phyloP scores from a whole-genome alignment of 805 yeast genomes.

The Saccharomycopsis fodiens region DNA sequence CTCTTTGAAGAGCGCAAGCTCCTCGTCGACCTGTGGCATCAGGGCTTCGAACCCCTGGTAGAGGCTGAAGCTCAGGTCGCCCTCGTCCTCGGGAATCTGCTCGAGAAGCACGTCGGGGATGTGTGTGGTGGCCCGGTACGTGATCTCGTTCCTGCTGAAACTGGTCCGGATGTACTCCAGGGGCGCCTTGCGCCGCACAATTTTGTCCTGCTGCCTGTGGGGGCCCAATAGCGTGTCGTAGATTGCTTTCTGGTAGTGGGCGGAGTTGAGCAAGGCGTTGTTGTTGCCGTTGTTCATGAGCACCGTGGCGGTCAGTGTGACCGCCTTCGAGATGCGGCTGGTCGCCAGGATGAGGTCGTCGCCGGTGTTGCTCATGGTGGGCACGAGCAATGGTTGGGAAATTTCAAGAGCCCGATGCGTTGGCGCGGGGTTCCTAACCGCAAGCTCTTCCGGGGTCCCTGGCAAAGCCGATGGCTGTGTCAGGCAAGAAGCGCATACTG shows the following conservation, averaged over 20 bases:
- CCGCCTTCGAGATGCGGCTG: conserved; percentile 37
- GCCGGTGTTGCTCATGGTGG: conserved; percentile 16
- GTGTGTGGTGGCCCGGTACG: conserved; percentile 41
- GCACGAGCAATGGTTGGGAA: too few species aligned
- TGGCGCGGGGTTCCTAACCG: too few species aligned
- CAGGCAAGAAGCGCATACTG: too few species aligned
- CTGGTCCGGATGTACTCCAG: conserved; percentile 27
- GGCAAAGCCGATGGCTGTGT: too few species aligned
- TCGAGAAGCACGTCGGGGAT: conserved; percentile 56
- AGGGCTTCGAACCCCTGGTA: conserved; percentile 66
- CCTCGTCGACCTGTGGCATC: conserved; percentile 42
- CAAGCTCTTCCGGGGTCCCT: too few species aligned
- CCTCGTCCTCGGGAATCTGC: conserved; percentile 37
- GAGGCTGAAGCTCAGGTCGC: conserved; percentile 37
- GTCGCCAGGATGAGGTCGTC: conserved; percentile 25
- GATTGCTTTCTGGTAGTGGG: conserved; percentile 39
- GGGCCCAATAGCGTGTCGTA: conserved; percentile 33
- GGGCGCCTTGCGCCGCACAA: conserved; percentile 29
- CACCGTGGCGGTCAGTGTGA: conserved; percentile 51
- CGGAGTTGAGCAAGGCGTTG: conserved; percentile 32
- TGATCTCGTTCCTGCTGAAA: conserved; percentile 30
- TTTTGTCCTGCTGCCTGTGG: conserved; percentile 30
- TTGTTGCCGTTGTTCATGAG: conserved; percentile 27
- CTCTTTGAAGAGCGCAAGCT: conserved; percentile 21
- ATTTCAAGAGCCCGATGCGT: too few species aligned